A percentile compares a stretch with the other conserved stretches of the same genome.
Conservation (phyloP, 2,329 filamentous ascomycete genomes). For the Sporothrix globosa region DNA sequence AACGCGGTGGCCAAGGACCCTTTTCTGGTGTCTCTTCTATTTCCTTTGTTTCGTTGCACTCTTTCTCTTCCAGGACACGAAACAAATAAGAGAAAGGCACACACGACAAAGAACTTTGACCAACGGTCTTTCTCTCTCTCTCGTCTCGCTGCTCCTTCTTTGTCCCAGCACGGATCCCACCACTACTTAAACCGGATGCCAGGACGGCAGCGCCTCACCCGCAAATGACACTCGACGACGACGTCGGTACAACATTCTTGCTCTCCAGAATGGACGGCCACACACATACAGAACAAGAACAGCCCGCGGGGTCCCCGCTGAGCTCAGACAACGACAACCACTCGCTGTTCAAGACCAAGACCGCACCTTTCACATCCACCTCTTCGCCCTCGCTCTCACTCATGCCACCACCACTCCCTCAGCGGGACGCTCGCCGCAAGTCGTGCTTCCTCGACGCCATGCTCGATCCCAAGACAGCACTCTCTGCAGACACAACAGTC, state of each 20-base stretch:
- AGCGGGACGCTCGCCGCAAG: conserved; percentile 54
- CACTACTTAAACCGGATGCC: conserved; percentile 1
- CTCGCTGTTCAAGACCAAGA: neutral
- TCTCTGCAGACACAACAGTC: neutral
- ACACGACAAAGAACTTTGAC: conserved; percentile 19
- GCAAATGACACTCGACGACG: conserved; percentile 32
- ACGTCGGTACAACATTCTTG: conserved; percentile 31
- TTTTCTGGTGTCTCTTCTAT: neutral
- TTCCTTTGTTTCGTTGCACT: conserved; percentile 7
- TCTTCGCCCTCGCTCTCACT: conserved; percentile 21
- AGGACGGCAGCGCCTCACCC: conserved; percentile 31
- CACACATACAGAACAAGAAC: neutral
- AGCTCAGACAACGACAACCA: neutral
- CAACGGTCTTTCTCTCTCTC: conserved; percentile 8
- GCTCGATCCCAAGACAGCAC: conserved; percentile 35
- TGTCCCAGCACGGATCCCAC: neutral
- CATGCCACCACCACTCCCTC: conserved; percentile 52
- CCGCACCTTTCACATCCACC: neutral
- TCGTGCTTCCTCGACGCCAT: conserved; percentile 51
- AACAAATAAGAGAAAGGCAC: conserved; percentile 6
- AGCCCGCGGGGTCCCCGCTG: neutral
- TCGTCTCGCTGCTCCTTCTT: neutral
- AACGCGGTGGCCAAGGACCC: neutral
- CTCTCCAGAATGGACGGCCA: conserved; percentile 30
- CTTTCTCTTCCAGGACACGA: neutral